Evolutionary conservation across 192 early-diverging fungal genomes (phyloP).

Genomic region (Coemansia sp.): DNA sequence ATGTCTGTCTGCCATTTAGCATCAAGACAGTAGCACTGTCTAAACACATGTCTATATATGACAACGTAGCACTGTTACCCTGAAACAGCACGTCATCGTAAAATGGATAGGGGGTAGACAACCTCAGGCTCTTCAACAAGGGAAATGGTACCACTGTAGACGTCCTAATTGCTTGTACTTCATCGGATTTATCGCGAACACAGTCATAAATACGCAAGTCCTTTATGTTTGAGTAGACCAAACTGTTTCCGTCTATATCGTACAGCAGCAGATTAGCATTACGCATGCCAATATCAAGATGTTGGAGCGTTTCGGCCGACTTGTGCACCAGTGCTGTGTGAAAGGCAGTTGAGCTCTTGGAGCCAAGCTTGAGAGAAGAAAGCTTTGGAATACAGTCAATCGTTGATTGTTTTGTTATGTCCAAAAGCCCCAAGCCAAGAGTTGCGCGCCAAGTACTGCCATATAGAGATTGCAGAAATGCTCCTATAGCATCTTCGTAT

Average conservation of each 20-base stretch:
- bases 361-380: not conserved
- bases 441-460: not conserved
- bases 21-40: not conserved
- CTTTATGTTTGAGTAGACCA: not conserved
- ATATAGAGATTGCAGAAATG: no score
- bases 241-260: not conserved
- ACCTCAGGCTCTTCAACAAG: not conserved
- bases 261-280: not conserved
- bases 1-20: not conserved
- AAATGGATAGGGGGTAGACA: not conserved
- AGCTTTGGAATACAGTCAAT: not conserved
- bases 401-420: not conserved
- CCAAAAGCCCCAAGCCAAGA: not conserved
- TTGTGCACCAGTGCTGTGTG: not conserved
- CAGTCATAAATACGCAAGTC: not conserved
- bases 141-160: not conserved
- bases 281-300: not conserved
- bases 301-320: not conserved
- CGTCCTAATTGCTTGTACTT: no score
- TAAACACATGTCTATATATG: not conserved
- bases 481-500: no score
- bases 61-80: not conserved
- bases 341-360: not conserved
- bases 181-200: not conserved
- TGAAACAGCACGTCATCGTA: slow-evolving; percentile 3